Evolutionary conservation across 495 filamentous ascomycete species (phyloP), one percentile per base, ranked within the genome.

Genomic region (Lasiosphaeria ovina): DNA sequence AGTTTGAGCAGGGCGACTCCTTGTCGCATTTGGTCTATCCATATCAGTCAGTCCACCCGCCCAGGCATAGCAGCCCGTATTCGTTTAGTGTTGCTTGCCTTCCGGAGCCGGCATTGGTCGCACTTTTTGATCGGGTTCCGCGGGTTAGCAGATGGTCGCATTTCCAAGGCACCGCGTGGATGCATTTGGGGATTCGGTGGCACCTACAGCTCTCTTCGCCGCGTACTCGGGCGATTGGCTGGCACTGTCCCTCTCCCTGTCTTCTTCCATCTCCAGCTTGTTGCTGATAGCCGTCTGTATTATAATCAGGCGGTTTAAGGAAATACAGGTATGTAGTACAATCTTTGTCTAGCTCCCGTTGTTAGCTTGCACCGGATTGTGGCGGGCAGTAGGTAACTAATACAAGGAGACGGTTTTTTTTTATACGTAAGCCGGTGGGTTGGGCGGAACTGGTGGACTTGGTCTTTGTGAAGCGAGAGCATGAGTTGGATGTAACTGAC

Each of bases 1-100:
- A 90, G 67, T 86, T 87, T 5, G 84, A 82, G 65, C 87, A 90
- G 24, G 87, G 87, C 17, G 78, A 80, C 24, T 81, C 80, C 65
- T 87, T 90, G 69, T 89, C 83, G 64, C 87, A 90, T 34, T 85
- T 85, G 44, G 89, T 87, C 76, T 89, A 59, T 10, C 69, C 69
- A 35, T 69, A 12, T 24, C 24, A 24, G 2, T 24, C 24, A 24
- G 24, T 24, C 24, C 24, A 24, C 24, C 24, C 24, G 24, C 24
- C 14, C 3, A 24, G 24, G 24, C 24, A 24, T 24, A 24, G 24
- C 0, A 24, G 24, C 24, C 24, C 24, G 24, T 24, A 24, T 24
- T 24, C 24, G 24, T 24, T 24, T 24, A 24, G 24, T 0, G 44
- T 14, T 9, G 64, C 60, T 34, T 60, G 59, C 71, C 71, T 73